Evolutionary conservation across 208 protist genomes (phyloP).

Genomic region (Acanthamoeba pearcei): DNA sequence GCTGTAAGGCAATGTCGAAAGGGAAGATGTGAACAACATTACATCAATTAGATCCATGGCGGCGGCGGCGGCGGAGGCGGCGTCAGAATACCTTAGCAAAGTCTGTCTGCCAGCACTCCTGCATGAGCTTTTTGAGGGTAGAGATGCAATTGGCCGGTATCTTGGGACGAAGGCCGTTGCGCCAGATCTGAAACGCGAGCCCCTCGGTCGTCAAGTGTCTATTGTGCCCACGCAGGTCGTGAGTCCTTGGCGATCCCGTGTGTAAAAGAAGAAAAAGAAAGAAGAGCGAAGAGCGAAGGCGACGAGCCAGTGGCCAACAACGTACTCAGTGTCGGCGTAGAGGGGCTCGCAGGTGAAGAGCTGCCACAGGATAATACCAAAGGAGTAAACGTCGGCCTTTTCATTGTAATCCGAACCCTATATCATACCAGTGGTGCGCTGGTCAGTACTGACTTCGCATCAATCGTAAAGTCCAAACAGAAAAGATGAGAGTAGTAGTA

Average conservation of each 20-base stretch:
- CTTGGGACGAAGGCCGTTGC: constrained; percentile 61
- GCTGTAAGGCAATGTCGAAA: not conserved
- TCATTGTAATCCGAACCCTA: constrained; percentile 67
- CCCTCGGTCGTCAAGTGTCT: constrained; percentile 22
- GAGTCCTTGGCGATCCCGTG: not conserved
- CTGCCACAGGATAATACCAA: constrained; percentile 54
- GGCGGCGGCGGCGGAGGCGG: too few relatives aligned
- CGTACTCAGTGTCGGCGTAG: constrained; percentile 21
- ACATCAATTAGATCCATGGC: too few relatives aligned
- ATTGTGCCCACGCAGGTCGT: not conserved
- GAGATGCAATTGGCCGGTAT: constrained; percentile 53
- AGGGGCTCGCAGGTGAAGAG: constrained; percentile 57
- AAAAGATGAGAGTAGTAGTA: too few relatives aligned
- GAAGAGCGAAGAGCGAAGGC: not conserved
- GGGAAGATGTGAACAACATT: too few relatives aligned
- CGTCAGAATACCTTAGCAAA: not conserved
- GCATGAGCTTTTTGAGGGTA: constrained; percentile 24
- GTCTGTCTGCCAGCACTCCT: constrained; percentile 73
- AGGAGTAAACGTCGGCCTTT: constrained; percentile 64
- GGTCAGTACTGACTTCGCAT: not conserved
- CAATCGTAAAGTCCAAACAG: too few relatives aligned
- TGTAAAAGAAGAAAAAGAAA: not conserved
- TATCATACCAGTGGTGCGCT: not conserved
- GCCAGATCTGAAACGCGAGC: constrained; percentile 58
- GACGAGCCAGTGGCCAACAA: not conserved